Evolutionary conservation across 345 rosid genomes (phyloP), one percentile per base, ranked within the genome.

Genomic region (Euphorbia peplus): DNA sequence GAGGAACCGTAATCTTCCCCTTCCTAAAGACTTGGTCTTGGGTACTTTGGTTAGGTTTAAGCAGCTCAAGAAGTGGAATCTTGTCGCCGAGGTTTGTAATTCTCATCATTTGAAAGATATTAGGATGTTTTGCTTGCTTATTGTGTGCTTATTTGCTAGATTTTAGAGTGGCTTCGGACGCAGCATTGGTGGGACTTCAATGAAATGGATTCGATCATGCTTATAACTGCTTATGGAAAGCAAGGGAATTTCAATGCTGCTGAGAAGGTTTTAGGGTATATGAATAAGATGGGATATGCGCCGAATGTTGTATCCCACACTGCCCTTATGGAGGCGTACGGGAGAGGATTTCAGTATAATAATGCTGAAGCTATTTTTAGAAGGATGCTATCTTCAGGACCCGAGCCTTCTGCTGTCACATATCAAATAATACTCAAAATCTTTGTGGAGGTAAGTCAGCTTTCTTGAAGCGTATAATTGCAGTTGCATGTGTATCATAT

Each of bases 291-390:
- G 78, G 92, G 95, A 6, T 86, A 81, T 72, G 73, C 55, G 37
- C 96, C 97, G 37, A 88, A 78, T 79, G 95, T 89, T 66, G 78
- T 91, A 30, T 88, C 97, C 28, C 83, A 87, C 48, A 95, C 99
- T 21, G 97, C 97, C 70, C 90, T 95, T 41, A 87, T 95, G 90
- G 99, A 95, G 72, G 95, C 97, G 18, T 88, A 95, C 74, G 97
- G 99, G 66, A 89, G 79, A 83, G 96, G 95, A 79, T 93, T 85
- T 58, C 83, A 84, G 61, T 90, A 83, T 68, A 95, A 81, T 58
- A 95, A 87, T 66, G 97, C 99, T 55, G 96, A 91, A 81, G 97
- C 96, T 50, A 88, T 95, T 28, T 95, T 95, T 78, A 75, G 90
- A 60, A 88, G 99, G 76, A 91, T 91, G 99, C 95, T 84, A 83